These are phyloP conservation scores for Cucurbita ficifolia DNA, from an alignment of 306 rosid genomes.

Conservation along the genomic window DNA sequence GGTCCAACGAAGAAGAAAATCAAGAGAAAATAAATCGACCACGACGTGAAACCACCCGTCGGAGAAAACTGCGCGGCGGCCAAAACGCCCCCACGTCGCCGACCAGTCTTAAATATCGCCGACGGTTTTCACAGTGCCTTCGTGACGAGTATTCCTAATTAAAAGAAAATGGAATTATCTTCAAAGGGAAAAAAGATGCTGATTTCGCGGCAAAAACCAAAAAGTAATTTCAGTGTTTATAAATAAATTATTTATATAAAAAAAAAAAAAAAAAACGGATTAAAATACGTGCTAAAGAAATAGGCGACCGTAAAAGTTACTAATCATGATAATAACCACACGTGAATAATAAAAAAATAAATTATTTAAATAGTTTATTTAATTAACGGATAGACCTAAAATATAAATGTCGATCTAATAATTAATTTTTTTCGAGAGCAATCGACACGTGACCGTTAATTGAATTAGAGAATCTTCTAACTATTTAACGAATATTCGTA, in stretches of 20 bases:
- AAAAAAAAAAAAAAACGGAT: background rate
- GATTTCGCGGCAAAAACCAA: background rate
- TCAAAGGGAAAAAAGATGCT: background rate
- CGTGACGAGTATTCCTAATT: background rate
- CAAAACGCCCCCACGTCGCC: background rate
- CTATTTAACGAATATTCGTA: too few species aligned
- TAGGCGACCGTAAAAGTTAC: background rate
- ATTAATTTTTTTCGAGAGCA: too few species aligned
- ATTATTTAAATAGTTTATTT: too few species aligned
- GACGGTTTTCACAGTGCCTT: background rate
- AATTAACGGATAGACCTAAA: too few species aligned
- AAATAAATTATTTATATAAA: too few species aligned
- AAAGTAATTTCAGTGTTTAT: background rate
- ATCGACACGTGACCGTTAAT: too few species aligned
- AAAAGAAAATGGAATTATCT: background rate
- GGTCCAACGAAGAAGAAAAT: constrained; percentile 16
- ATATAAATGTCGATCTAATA: too few species aligned
- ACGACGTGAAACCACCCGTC: background rate
- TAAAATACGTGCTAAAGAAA: background rate
- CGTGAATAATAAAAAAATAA: too few species aligned
- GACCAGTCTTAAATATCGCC: background rate
- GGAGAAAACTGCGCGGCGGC: background rate
- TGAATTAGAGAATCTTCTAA: too few species aligned
- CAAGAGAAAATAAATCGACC: background rate
- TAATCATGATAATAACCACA: background rate